Evolutionary conservation across 1,139 yeast species (phyloP).

Genomic region (Pichiaceae sp.): DNA sequence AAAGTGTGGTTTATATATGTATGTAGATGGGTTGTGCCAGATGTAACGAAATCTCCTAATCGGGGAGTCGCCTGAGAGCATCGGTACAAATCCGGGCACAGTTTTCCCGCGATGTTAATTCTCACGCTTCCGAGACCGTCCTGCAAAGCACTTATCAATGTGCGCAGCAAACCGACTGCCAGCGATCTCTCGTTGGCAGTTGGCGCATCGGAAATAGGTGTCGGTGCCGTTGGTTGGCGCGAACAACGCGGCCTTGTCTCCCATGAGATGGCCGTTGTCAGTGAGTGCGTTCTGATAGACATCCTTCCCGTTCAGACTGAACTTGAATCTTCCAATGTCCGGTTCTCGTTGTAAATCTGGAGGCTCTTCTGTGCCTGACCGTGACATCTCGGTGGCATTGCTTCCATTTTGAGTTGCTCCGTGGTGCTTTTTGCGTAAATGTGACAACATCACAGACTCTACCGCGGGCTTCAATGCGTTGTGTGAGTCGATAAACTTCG

Average conservation of each 20-base stretch:
- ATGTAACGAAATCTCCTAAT: too few relatives aligned
- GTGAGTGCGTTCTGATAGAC: conserved; percentile 33
- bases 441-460: conserved; percentile 5
- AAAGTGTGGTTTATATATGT: too few relatives aligned
- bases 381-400: conserved; percentile 12
- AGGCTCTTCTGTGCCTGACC: conserved; percentile 2
- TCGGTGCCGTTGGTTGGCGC: conserved; percentile 16
- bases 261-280: conserved; percentile 8
- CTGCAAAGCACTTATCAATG: conserved; percentile 76
- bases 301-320: conserved; percentile 32
- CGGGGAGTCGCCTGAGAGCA: too few relatives aligned
- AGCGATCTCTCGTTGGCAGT: conserved; percentile 80
- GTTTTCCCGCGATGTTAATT: too few relatives aligned
- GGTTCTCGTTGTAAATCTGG: conserved; percentile 7
- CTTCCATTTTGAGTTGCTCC: conserved; percentile 7
- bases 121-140: conserved; percentile 26
- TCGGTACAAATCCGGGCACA: too few relatives aligned
- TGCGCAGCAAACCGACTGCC: conserved; percentile 92
- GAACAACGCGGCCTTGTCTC: conserved; percentile 6
- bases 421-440: background rate
- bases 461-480: background rate
- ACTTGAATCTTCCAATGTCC: conserved; percentile 21
- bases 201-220: conserved; percentile 65
- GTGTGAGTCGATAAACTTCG: conserved; percentile 16
- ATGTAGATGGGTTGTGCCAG: too few relatives aligned